These are phyloP conservation scores for Camelina neglecta DNA, from an alignment of 345 rosid genomes.

Conservation along the genomic window DNA sequence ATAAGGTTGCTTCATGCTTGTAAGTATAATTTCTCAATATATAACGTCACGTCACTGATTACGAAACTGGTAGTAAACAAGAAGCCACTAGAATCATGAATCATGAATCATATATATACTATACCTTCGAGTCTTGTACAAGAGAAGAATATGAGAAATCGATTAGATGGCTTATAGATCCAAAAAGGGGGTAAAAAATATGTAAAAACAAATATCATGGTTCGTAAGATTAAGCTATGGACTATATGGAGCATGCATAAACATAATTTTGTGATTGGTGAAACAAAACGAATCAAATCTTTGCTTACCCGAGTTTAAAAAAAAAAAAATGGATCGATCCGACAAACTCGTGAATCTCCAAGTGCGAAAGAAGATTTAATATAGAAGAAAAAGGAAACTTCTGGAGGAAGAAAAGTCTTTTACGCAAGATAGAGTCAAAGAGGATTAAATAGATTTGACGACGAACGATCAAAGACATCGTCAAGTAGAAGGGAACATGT, in stretches of 20 bases:
- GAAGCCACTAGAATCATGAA: constrained; percentile 13
- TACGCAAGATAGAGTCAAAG: constrained; percentile 14
- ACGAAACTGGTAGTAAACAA: background rate
- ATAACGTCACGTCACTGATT: background rate
- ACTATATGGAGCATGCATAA: background rate
- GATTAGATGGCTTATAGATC: background rate
- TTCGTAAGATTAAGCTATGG: constrained; percentile 21
- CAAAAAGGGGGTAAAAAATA: background rate
- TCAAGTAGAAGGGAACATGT: constrained; percentile 15
- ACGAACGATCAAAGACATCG: constrained; percentile 16
- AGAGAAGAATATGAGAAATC: background rate
- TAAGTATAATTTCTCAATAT: background rate
- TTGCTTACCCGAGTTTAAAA: background rate
- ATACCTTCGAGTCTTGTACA: background rate
- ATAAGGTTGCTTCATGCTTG: background rate
- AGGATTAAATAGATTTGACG: constrained; percentile 1
- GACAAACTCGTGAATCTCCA: constrained; percentile 18
- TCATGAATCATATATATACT: background rate
- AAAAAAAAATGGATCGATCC: background rate
- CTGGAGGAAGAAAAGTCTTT: constrained; percentile 27
- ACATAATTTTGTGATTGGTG: constrained; percentile 6
- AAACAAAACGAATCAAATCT: constrained; percentile 16
- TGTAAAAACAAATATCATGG: background rate
- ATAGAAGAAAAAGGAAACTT: constrained; percentile 1
- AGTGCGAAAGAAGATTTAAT: background rate